phyloP scores from a whole-genome alignment of 352 stramenopile species.

The Pythium rishiriense region DNA sequence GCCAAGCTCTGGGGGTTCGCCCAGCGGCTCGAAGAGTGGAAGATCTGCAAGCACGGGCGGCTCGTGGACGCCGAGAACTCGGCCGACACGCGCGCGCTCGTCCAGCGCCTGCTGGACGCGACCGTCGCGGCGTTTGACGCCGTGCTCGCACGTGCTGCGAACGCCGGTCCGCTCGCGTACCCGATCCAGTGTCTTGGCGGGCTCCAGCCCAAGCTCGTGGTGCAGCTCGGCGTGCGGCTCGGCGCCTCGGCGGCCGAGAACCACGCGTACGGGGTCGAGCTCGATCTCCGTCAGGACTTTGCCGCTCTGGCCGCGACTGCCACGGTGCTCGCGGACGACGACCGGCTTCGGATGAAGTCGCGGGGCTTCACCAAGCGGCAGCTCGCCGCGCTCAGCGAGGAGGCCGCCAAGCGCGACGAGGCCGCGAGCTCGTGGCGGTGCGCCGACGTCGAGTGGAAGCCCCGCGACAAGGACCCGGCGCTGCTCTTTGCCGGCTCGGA shows the following conservation, averaged over 20 bases:
- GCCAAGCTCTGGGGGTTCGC: constrained; percentile 76
- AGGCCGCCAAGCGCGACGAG: constrained; percentile 18
- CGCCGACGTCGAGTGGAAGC: constrained; percentile 52
- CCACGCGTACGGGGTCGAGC: constrained; percentile 61
- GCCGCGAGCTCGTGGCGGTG: constrained; percentile 26
- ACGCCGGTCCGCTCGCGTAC: constrained; percentile 42
- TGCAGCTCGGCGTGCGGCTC: constrained; percentile 49
- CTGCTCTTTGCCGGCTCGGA: constrained; percentile 50
- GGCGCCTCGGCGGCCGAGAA: constrained; percentile 48
- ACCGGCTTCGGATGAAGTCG: constrained; percentile 25
- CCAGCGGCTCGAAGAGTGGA: constrained; percentile 75
- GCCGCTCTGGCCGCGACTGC: constrained; percentile 11
- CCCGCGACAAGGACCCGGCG: neutral
- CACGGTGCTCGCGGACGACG: constrained; percentile 10
- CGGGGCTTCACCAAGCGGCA: constrained; percentile 45
- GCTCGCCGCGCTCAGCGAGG: constrained; percentile 30
- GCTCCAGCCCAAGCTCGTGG: constrained; percentile 27
- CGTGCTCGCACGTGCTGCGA: constrained; percentile 37
- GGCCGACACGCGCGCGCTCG: constrained; percentile 41
- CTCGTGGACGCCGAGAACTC: constrained; percentile 64
- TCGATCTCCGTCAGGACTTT: constrained; percentile 59
- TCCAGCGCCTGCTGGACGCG: constrained; percentile 56
- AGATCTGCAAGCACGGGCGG: constrained; percentile 64
- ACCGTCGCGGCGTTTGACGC: constrained; percentile 48
- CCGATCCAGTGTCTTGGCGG: constrained; percentile 52